phyloP scores from a whole-genome alignment of 2,329 filamentous ascomycete genomes.

The Epichloe scottii region DNA sequence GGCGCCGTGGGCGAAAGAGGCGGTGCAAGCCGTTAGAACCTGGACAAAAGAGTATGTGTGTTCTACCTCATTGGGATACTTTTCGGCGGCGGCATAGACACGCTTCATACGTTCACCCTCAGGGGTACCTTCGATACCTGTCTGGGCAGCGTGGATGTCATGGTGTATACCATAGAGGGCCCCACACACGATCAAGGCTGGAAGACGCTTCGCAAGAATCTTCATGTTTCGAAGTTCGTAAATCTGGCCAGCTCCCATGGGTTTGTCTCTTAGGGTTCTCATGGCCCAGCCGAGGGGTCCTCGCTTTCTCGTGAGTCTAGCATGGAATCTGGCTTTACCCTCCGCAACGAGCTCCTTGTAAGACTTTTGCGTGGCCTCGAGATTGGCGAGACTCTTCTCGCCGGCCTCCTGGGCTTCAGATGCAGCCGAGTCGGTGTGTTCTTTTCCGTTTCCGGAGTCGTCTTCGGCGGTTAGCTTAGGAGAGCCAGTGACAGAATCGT shows the following conservation, averaged over 20 bases:
- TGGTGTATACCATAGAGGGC: slow-evolving; percentile 64
- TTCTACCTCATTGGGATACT: slow-evolving; percentile 60
- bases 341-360: slow-evolving; percentile 52
- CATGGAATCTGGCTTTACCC: slow-evolving; percentile 47
- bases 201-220: slow-evolving; percentile 50
- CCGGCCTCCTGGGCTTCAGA: slow-evolving; percentile 10
- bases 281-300: slow-evolving; percentile 73
- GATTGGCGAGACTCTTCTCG: slow-evolving; percentile 23
- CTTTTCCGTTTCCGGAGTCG: slow-evolving; percentile 9
- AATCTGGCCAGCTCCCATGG: slow-evolving; percentile 56
- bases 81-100: slow-evolving; percentile 50
- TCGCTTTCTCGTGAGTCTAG: slow-evolving; percentile 45
- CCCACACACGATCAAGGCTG: slow-evolving; percentile 51
- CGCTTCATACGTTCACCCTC: slow-evolving; percentile 23
- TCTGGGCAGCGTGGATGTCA: slow-evolving; percentile 51
- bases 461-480: slow-evolving; percentile 21
- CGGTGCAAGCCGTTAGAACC: slow-evolving; percentile 56
- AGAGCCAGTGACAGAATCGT: slow-evolving; percentile 24
- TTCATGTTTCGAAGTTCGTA: slow-evolving; percentile 64
- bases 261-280: slow-evolving; percentile 63
- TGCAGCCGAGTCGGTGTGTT: slow-evolving; percentile 1
- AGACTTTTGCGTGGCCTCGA: slow-evolving; percentile 34
- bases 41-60: slow-evolving; percentile 58
- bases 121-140: slow-evolving; percentile 11
- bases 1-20: slow-evolving; percentile 64